Conservation (phyloP, 352 stramenopile genomes). For the Phytophthora melonis region DNA sequence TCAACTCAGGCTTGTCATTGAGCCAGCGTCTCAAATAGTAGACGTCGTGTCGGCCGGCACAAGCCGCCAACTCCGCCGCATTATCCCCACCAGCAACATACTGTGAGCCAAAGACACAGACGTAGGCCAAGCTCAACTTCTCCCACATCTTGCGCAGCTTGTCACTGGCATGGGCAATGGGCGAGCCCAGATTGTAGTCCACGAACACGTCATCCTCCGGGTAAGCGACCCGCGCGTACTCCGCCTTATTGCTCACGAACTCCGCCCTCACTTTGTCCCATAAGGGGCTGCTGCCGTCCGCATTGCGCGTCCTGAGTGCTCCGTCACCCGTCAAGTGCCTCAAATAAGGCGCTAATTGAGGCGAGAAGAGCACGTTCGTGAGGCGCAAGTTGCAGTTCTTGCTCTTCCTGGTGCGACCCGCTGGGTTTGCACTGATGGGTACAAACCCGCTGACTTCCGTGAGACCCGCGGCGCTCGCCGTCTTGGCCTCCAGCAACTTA, state of each 20-base stretch:
- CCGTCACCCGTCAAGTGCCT: background rate
- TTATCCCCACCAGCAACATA: background rate
- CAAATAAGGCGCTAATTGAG: constrained; percentile 6
- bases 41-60: constrained; percentile 15
- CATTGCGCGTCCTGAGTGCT: constrained; percentile 4
- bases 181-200: constrained; percentile 14
- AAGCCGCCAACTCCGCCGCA: constrained; percentile 4
- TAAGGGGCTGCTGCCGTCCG: constrained; percentile 6
- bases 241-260: constrained; percentile 14
- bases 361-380: constrained; percentile 22
- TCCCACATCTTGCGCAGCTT: constrained; percentile 30
- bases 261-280: constrained; percentile 18
- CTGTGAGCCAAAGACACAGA: constrained; percentile 1
- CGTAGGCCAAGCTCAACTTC: constrained; percentile 15
- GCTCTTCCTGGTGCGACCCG: constrained; percentile 17
- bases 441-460: background rate
- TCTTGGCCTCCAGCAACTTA: constrained; percentile 20
- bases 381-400: constrained; percentile 27
- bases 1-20: constrained; percentile 11
- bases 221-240: constrained; percentile 14
- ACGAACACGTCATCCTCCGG: constrained; percentile 10
- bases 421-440: background rate
- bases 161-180: constrained; percentile 22
- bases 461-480: background rate
- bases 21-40: constrained; percentile 23